phyloP scores from a whole-genome alignment of 1,139 yeast genomes.

The Candida glucosophila region DNA sequence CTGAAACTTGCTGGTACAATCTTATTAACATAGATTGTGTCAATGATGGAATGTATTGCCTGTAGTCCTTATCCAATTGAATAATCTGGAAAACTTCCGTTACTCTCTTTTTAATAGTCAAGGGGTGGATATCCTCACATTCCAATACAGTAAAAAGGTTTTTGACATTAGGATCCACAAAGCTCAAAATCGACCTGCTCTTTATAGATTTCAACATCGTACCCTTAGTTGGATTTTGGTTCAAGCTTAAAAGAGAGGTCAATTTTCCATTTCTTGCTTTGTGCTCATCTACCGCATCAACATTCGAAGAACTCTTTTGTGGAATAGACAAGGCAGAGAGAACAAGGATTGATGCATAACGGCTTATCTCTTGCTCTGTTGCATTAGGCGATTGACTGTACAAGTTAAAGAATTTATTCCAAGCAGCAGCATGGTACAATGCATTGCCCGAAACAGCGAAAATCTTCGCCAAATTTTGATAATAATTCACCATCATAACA shows the following conservation, averaged over 20 bases:
- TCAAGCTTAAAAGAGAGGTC: slow-evolving; percentile 72
- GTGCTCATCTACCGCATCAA: slow-evolving; percentile 53
- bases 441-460: slow-evolving; percentile 86
- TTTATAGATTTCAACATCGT: slow-evolving; percentile 61
- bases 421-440: slow-evolving; percentile 92
- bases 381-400: slow-evolving; percentile 82
- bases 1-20: slow-evolving; percentile 79
- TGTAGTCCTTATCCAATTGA: slow-evolving; percentile 53
- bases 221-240: slow-evolving; percentile 77
- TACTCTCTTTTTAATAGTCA: slow-evolving; percentile 60
- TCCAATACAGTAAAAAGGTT: slow-evolving; percentile 69
- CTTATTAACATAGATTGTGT: slow-evolving; percentile 76
- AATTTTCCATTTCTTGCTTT: slow-evolving; percentile 68
- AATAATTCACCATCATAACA: slow-evolving; percentile 86
- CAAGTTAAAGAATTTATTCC: slow-evolving; percentile 83
- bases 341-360: slow-evolving; percentile 75
- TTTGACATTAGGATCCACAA: slow-evolving; percentile 68
- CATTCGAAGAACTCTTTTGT: slow-evolving; percentile 44
- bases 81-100: slow-evolving; percentile 53
- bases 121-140: slow-evolving; percentile 73
- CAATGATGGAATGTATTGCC: slow-evolving; percentile 64
- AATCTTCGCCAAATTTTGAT: slow-evolving; percentile 87
- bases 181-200: slow-evolving; percentile 56
- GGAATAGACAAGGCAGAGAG: slow-evolving; percentile 84
- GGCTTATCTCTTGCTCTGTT: slow-evolving; percentile 67